Percentiles rank a stretch among this genome's conserved stretches.
These are phyloP conservation scores for Flammula alnicola DNA, from an alignment of 1,284 basidiomycete species.

Conservation along the genomic window DNA sequence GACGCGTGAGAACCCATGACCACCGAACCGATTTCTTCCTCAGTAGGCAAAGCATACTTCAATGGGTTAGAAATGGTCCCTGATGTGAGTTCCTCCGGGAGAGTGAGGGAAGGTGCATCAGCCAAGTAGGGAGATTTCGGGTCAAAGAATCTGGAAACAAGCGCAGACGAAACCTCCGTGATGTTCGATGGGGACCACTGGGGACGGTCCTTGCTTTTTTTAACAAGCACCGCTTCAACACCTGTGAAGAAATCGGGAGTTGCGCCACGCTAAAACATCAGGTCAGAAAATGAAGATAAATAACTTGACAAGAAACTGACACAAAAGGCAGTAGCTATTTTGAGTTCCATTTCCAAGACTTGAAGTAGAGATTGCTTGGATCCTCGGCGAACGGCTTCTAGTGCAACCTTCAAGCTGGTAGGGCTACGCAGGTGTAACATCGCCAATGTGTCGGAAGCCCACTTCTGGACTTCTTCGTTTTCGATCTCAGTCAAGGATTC, in stretches of 20 bases:
- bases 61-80: conserved; percentile 44
- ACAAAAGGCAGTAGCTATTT: conserved; percentile 80
- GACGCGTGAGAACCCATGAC: conserved; percentile 61
- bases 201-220: conserved; percentile 62
- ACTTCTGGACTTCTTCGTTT: conserved; percentile 57
- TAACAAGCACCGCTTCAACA: conserved; percentile 74
- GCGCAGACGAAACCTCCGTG: conserved; percentile 57
- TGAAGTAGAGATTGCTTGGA: conserved; percentile 64
- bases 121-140: conserved; percentile 50
- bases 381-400: conserved; percentile 78
- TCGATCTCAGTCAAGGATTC: conserved; percentile 44
- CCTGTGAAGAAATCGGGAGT: conserved; percentile 85
- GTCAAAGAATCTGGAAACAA: conserved; percentile 67
- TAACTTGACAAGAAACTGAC: conserved; percentile 42
- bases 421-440: conserved; percentile 78
- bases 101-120: conserved; percentile 52
- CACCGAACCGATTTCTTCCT: conserved; percentile 64
- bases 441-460: conserved; percentile 76
- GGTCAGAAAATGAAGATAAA: conserved; percentile 18
- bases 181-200: conserved; percentile 70
- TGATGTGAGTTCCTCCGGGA: conserved; percentile 42
- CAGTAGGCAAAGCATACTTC: conserved; percentile 69
- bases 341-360: conserved; percentile 81
- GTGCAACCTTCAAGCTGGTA: conserved; percentile 87
- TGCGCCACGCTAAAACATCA: conserved; percentile 60